Conservation (phyloP, 176 grass and related monocot genomes). For the Lolium perenne region DNA sequence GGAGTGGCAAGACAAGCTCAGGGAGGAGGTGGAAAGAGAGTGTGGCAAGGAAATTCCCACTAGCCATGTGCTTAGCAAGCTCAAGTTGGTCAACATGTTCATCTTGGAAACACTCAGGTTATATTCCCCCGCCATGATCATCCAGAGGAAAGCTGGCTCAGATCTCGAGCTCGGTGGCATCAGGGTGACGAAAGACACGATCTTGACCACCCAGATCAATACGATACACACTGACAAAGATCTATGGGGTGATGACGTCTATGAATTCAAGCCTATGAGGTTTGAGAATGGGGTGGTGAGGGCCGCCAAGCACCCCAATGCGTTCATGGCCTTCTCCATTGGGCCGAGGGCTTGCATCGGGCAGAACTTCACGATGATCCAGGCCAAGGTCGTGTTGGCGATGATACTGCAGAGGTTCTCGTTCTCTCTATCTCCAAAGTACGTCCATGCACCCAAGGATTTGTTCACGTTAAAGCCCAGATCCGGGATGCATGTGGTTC, state of each 20-base stretch:
- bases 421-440: too few species aligned
- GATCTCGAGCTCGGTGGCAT: conserved; percentile 30
- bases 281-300: conserved; percentile 50
- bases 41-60: conserved; percentile 37
- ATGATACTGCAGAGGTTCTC: too few species aligned
- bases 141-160: neutral
- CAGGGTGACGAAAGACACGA: conserved; percentile 15
- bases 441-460: too few species aligned
- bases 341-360: conserved; percentile 59
- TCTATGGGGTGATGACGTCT: conserved; percentile 59
- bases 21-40: conserved; percentile 43
- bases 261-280: conserved; percentile 49
- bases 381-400: conserved; percentile 42
- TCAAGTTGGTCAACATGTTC: conserved; percentile 53
- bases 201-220: conserved; percentile 31
- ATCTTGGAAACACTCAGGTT: conserved; percentile 51
- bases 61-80: conserved; percentile 41
- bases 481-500: too few species aligned
- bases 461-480: too few species aligned
- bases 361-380: conserved; percentile 70
- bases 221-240: conserved; percentile 53
- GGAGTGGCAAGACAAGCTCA: conserved; percentile 54
- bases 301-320: conserved; percentile 55
- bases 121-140: neutral
- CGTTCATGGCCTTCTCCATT: conserved; percentile 47